A percentile compares a stretch with the other conserved stretches of the same genome.
Evolutionary conservation across 495 filamentous ascomycete genomes (phyloP).

Genomic region (Penicillium crystallinum): DNA sequence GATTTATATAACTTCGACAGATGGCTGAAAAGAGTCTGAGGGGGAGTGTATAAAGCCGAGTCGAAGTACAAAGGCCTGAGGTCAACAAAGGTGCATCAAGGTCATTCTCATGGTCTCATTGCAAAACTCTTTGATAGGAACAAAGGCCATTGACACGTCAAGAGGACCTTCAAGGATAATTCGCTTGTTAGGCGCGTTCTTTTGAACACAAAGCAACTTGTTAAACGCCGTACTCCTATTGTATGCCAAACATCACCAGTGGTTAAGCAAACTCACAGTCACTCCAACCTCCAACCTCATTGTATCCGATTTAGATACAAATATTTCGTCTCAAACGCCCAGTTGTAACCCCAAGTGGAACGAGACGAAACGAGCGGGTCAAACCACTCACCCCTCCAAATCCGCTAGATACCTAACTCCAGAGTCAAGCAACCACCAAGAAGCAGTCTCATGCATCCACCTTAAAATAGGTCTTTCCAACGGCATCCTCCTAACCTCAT

Average conservation of each 20-base stretch:
- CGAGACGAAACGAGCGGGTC: neutral
- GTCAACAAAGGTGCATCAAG: neutral
- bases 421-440: constrained; percentile 40
- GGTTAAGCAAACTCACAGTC: neutral
- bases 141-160: neutral
- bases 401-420: constrained; percentile 32
- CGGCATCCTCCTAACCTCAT: constrained; percentile 21
- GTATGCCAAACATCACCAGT: neutral
- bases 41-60: neutral
- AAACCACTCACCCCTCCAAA: constrained; percentile 8
- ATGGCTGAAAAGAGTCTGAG: neutral
- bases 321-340: neutral
- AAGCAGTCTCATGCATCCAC: constrained; percentile 34
- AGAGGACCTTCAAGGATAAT: neutral
- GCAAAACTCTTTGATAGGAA: neutral
- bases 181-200: neutral
- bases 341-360: neutral
- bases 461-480: constrained; percentile 23
- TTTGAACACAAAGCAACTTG: neutral
- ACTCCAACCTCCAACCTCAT: neutral
- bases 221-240: neutral
- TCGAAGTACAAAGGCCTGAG: neutral
- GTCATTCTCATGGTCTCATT: neutral
- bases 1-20: neutral
- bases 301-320: neutral